Evolutionary conservation across 805 yeast genomes (phyloP), one percentile per base, ranked within the genome.

Genomic region (Hanseniaspora hatyaiensis): DNA sequence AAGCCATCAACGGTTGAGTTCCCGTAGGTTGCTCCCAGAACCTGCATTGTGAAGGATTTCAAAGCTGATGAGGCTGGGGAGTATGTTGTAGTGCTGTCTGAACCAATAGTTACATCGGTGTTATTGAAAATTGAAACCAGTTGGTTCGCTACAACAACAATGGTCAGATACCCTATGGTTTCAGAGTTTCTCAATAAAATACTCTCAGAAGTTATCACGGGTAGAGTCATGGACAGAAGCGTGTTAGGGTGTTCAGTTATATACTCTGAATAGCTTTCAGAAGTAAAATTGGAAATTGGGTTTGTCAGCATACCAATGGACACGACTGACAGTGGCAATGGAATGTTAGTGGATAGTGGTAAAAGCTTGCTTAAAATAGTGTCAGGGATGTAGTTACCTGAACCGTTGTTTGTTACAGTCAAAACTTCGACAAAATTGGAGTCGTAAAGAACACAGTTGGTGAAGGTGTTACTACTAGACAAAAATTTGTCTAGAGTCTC

Each of bases 221-320:
- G 92, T 4, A 85, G 54, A 0, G 95, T 82, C 63, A 87, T 65
- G 0, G 95, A 84, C 71, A 84, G 66, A 53, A 77, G 72, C 55
- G 72, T 80, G 1, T 68, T 50, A 11, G 40, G 40, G 24, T 37
- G 22, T 9, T 22, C 13, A 6, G 1, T 23, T 9, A 23, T 15
- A 24, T 37, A 37, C 3, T 22, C 20, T 37, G 29, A 18, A 24
- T 37, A 37, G n/a, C 3, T 24, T 8, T 37, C 40, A n/a, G 40
- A n/a, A 1, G 67, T 54, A 32, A 59, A 57, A 54, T 77, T 75
- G 15, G 64, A 45, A 1, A 74, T 66, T 0, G 96, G 95, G 3
- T 94, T 94, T 1, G 78, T 65, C 13, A 83, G 51, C 47, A 70
- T 62, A n/a, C 81, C 82, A 0, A 62, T 62, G 1, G 67, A 53